Evolutionary conservation across 108 stramenopile species (phyloP).

Genomic region (Aurantiochytrium sp.): DNA sequence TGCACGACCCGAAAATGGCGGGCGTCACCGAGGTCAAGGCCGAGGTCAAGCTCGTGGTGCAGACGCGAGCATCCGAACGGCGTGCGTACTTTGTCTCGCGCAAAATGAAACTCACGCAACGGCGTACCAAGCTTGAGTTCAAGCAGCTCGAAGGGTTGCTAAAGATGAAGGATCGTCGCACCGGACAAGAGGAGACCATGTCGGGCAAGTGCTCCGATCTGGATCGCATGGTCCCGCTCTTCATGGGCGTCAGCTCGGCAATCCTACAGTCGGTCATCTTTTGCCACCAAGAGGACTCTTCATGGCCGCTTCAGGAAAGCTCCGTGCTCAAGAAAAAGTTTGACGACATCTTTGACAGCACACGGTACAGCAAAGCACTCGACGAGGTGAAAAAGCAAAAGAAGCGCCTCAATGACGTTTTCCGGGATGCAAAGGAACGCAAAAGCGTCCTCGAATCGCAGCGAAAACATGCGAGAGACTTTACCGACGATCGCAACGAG

Average conservation of each 20-base stretch:
- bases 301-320: slow-evolving; percentile 75
- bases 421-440: slow-evolving; percentile 50
- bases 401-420: slow-evolving; percentile 25
- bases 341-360: slow-evolving; percentile 98
- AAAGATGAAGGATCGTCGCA: not conserved
- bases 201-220: slow-evolving; percentile 79
- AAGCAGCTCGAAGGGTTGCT: not conserved
- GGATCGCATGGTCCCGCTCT: slow-evolving; percentile 69
- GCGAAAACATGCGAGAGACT: slow-evolving; percentile 58
- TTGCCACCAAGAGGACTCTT: slow-evolving; percentile 83
- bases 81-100: slow-evolving; percentile 75
- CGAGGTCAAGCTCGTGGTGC: slow-evolving; percentile 68
- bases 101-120: slow-evolving; percentile 80
- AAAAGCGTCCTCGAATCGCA: slow-evolving; percentile 71
- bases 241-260: slow-evolving; percentile 82
- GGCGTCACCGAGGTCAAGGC: slow-evolving; percentile 49
- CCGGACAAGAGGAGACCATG: slow-evolving; percentile 20
- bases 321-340: slow-evolving; percentile 94
- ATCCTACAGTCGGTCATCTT: slow-evolving; percentile 92
- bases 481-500: slow-evolving; percentile 23
- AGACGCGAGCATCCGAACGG: slow-evolving; percentile 48
- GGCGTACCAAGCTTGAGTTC: slow-evolving; percentile 53
- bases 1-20: slow-evolving; percentile 78
- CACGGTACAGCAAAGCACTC: slow-evolving; percentile 85
- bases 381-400: slow-evolving; percentile 77